Base-by-base conservation (phyloP, 176 grass and related monocot species). In the Oryza longistaminata region DNA sequence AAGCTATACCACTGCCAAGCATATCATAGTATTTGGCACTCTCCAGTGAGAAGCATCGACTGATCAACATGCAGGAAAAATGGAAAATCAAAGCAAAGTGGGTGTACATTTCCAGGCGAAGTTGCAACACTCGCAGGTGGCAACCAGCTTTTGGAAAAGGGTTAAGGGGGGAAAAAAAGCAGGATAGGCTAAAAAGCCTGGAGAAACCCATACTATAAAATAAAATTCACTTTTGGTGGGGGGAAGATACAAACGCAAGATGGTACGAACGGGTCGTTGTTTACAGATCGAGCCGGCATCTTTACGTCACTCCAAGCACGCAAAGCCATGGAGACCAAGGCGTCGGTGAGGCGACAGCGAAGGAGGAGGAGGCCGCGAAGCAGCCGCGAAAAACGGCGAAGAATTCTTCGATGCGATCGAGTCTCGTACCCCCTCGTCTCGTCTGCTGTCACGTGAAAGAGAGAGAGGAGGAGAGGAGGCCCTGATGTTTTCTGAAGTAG, bases 401-500 rank as follows among this genome's bases (percentile, higher is more conserved):
- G 35, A 53, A 24, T 44, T 24, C 37, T 61, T 62, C 68, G 67
- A 39, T 25, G 12, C 3, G 29, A 25, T 37, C 76, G 8, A 19
- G 70, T 33, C 52, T 3, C 10, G 52, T 58, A 17, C 55, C 22
- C 22, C 22, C 52, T 3, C 10, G 52, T 61, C 55, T 22, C 21
- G 55, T 22, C 19, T 22, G 55, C 21, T 12, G 39, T 80, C 26
- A 50, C 64, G 35, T 69, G 78, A 61, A 40, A 26, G 42, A 11
- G 42, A 43, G 4, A n/a, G n/a, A n/a, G n/a, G n/a, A 37, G 35
- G 35, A 37, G 35, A n/a, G 39, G 37, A 9, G 26, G 39, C 25
- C 35, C 50, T 70, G 87, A 39, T 85, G 88, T 85, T 71, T 64
- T 76, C 49, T 81, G 88, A 1, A 43, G 42, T 64, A 35, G 64